Percentiles rank a stretch among this genome's conserved stretches.
phyloP scores from a whole-genome alignment of 2,329 filamentous ascomycete genomes.

The Cladophialophora carrionii region DNA sequence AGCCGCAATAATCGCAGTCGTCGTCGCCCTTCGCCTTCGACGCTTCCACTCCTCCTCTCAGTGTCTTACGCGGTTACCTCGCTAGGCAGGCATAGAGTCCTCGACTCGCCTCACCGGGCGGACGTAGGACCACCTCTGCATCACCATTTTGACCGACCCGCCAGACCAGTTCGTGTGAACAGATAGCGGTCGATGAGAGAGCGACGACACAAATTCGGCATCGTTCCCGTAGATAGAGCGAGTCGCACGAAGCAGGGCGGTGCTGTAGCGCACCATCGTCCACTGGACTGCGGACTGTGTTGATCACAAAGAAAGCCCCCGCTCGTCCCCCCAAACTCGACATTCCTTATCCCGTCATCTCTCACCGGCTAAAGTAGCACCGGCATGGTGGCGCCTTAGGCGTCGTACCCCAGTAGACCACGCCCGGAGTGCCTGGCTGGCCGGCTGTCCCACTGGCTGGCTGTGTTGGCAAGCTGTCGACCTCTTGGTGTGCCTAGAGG shows the following conservation, averaged over 20 bases:
- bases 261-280: not conserved
- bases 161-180: not conserved
- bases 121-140: not conserved
- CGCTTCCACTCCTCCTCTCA: not conserved
- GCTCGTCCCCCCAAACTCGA: not conserved
- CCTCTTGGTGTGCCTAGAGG: constrained; percentile 15
- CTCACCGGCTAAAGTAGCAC: not conserved
- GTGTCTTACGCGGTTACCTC: not conserved
- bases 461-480: constrained; percentile 20
- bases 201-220: not conserved
- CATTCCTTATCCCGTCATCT: constrained; percentile 18
- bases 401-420: not conserved
- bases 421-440: constrained; percentile 13
- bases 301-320: not conserved
- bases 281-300: not conserved
- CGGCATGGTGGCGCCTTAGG: not conserved
- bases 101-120: not conserved
- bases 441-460: constrained; percentile 9
- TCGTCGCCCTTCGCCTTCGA: not conserved
- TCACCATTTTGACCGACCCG: not conserved
- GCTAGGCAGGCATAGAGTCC: constrained; percentile 4
- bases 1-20: constrained; percentile 14
- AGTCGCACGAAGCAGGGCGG: not conserved
- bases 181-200: not conserved
- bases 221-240: not conserved